Evolutionary conservation across 192 early-diverging fungal species (phyloP).

Genomic region (Gryganskiella cystojenkinii): DNA sequence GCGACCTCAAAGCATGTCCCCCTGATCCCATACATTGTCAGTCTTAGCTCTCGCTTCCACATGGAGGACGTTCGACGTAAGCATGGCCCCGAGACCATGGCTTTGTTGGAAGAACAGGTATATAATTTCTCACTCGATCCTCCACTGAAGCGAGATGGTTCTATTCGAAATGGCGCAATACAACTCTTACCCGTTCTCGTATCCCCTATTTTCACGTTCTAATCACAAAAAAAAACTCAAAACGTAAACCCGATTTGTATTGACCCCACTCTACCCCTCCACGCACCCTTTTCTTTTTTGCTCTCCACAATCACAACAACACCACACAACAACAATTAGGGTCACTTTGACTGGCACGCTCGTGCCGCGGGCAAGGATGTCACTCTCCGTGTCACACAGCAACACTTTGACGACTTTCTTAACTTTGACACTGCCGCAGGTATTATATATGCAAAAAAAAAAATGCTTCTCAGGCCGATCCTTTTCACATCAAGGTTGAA

Average conservation of each 20-base stretch:
- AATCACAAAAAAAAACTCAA: no score
- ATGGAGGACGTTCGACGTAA: conserved; percentile 43
- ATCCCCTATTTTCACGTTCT: neutral
- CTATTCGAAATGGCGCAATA: no score
- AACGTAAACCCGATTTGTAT: no score
- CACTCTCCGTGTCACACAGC: conserved; percentile 32
- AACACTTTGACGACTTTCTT: conserved; percentile 44
- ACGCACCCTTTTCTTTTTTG: no score
- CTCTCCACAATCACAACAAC: neutral
- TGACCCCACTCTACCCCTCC: no score
- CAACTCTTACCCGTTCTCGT: no score
- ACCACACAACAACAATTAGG: conserved; percentile 9
- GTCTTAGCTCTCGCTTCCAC: conserved; percentile 38
- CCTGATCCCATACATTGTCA: conserved; percentile 44
- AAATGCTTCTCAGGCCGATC: neutral
- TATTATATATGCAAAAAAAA: no score
- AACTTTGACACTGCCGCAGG: conserved; percentile 39
- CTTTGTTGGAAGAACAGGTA: conserved; percentile 40
- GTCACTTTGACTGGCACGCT: conserved; percentile 51
- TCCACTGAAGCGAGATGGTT: no score
- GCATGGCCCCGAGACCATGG: conserved; percentile 39
- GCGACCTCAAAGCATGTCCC: conserved; percentile 34
- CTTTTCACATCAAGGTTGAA: neutral
- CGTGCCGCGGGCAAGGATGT: conserved; percentile 33
- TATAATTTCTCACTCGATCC: neutral